Conservation (phyloP, 345 rosid species). For the thale cress (Arabidopsis thaliana) region DNA sequence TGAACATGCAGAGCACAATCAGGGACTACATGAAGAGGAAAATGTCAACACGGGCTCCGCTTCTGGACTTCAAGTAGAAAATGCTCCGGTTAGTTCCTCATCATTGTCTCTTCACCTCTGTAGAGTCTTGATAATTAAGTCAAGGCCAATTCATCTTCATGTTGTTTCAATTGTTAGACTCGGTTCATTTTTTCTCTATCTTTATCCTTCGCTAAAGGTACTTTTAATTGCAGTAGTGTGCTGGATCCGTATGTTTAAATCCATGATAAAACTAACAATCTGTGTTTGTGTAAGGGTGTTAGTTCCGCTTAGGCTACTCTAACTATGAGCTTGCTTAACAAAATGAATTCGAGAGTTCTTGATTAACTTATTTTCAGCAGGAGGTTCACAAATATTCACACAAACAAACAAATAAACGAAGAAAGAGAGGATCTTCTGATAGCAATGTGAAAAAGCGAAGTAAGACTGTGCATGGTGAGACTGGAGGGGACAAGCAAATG, state of each 20-base stretch:
- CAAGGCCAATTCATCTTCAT: constrained; percentile 20
- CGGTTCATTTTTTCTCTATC: not conserved
- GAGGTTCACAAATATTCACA: constrained; percentile 43
- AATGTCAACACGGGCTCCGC: constrained; percentile 33
- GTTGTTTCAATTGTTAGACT: constrained; percentile 21
- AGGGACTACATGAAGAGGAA: constrained; percentile 46
- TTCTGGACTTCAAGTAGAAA: constrained; percentile 33
- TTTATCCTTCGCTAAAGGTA: not conserved
- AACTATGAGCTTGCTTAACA: constrained; percentile 13
- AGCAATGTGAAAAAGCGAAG: constrained; percentile 37
- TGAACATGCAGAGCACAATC: constrained; percentile 44
- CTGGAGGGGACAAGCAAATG: constrained; percentile 20
- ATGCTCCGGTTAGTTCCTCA: constrained; percentile 36
- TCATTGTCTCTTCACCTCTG: constrained; percentile 21
- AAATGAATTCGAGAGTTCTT: constrained; percentile 12
- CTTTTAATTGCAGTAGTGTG: not conserved
- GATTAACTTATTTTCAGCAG: constrained; percentile 46
- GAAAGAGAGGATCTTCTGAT: constrained; percentile 16
- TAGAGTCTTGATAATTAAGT: constrained; percentile 13
- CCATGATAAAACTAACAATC: constrained; percentile 8
- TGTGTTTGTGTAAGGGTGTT: constrained; percentile 1
- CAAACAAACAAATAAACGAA: constrained; percentile 38
- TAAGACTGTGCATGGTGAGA: constrained; percentile 32
- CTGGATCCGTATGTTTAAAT: not conserved
- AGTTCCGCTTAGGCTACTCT: constrained; percentile 15